Evolutionary conservation across 352 stramenopile genomes (phyloP).

Genomic region (Globisporangium solare): DNA sequence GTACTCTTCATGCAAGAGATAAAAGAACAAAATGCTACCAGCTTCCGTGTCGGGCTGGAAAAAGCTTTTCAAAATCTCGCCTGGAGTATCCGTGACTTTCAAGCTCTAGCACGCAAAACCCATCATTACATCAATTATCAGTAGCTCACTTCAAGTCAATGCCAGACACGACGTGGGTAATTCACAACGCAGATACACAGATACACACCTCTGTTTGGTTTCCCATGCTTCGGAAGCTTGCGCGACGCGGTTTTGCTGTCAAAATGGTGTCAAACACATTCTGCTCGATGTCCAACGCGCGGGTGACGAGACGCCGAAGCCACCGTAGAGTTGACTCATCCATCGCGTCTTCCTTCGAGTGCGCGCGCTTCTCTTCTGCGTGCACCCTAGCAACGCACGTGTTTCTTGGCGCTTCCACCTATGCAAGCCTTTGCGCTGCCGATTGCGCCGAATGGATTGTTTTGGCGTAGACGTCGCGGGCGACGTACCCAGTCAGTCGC

Average conservation of each 20-base stretch:
- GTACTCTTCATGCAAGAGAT: constrained; percentile 52
- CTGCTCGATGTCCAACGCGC: constrained; percentile 51
- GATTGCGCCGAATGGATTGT: neutral
- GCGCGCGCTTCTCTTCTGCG: no score
- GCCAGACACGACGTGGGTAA: neutral
- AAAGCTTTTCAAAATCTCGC: constrained; percentile 46
- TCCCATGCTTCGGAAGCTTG: constrained; percentile 23
- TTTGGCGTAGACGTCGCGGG: no score
- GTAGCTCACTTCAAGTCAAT: neutral
- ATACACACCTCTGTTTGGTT: constrained; percentile 34
- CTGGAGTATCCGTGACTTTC: constrained; percentile 19
- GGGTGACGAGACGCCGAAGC: constrained; percentile 61
- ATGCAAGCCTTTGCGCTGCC: neutral
- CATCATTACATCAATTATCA: neutral
- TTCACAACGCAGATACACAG: neutral
- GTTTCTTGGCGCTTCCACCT: neutral
- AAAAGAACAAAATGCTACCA: constrained; percentile 79
- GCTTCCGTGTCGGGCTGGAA: constrained; percentile 48
- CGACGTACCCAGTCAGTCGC: neutral
- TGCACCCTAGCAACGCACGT: no score
- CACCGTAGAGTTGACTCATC: constrained; percentile 48
- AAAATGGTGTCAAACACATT: constrained; percentile 53
- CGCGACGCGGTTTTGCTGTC: constrained; percentile 22
- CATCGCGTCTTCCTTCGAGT: constrained; percentile 19
- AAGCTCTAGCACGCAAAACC: constrained; percentile 10